phyloP scores from a whole-genome alignment of 202 grass and related monocot genomes.

The Carex arenaria region DNA sequence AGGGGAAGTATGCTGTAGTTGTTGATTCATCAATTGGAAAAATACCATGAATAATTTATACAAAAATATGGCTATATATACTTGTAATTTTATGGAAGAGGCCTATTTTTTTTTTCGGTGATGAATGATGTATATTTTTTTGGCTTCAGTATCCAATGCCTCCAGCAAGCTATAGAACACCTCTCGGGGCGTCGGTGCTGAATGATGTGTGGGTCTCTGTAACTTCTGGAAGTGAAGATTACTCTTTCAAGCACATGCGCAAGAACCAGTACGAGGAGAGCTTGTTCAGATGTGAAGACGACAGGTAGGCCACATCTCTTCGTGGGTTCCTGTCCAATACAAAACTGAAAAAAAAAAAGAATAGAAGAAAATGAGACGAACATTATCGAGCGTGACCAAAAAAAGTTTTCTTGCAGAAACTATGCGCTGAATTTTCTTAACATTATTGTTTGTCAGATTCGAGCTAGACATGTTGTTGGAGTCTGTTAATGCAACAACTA shows the following conservation, averaged over 20 bases:
- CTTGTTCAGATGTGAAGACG: constrained; percentile 60
- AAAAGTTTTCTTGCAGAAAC: not conserved
- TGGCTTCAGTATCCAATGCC: constrained; percentile 37
- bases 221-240: constrained; percentile 59
- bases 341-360: not conserved
- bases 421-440: not conserved
- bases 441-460: constrained; percentile 38
- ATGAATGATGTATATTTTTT: constrained; percentile 6
- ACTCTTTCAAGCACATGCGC: constrained; percentile 57
- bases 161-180: constrained; percentile 39
- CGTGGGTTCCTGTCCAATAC: not conserved
- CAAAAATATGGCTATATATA: not conserved
- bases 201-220: constrained; percentile 55
- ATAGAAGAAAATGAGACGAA: not conserved
- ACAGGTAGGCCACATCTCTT: constrained; percentile 26
- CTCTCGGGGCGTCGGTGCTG: constrained; percentile 30
- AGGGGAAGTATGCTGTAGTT: not conserved
- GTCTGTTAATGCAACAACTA: constrained; percentile 57
- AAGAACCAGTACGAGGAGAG: constrained; percentile 62
- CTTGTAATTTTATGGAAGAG: constrained; percentile 3
- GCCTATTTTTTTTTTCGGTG: not conserved
- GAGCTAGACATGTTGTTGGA: constrained; percentile 86
- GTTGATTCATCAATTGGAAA: not conserved
- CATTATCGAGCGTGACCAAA: not conserved
- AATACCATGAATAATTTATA: not conserved